These are phyloP conservation scores for Pseudocohnilembus persalinus DNA, from an alignment of 169 alveolate genomes.

Conservation along the genomic window DNA sequence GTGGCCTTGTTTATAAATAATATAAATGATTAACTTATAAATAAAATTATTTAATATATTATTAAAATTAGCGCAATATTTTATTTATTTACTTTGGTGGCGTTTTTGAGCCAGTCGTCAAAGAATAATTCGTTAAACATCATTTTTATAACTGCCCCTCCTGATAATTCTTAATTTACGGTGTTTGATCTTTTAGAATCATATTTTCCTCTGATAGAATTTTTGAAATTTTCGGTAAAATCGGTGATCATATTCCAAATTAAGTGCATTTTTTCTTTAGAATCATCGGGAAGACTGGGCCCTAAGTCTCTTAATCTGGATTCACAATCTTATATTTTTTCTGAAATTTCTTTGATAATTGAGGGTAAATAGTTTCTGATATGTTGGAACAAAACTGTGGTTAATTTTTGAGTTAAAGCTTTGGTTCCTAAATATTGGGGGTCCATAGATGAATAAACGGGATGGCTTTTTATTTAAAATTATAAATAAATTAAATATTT, in stretches of 20 bases:
- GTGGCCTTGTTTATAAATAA: slow-evolving; percentile 76
- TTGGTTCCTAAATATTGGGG: slow-evolving; percentile 93
- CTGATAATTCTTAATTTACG: slow-evolving; percentile 58
- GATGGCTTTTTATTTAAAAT: slow-evolving; percentile 75
- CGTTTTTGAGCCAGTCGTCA: slow-evolving; percentile 76
- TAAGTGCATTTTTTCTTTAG: slow-evolving; percentile 92
- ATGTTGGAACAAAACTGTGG: slow-evolving; percentile 95
- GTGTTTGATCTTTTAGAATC: slow-evolving; percentile 74
- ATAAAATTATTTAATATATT: not conserved
- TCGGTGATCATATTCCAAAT: slow-evolving; percentile 98
- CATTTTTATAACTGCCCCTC: slow-evolving; percentile 76
- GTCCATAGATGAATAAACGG: slow-evolving; percentile 92
- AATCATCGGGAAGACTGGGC: slow-evolving; percentile 91
- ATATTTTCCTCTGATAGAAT: slow-evolving; percentile 94
- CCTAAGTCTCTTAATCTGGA: slow-evolving; percentile 90
- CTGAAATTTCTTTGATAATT: slow-evolving; percentile 90
- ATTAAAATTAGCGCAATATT: too few species aligned
- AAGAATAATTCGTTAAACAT: slow-evolving; percentile 62
- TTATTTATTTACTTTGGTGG: not conserved
- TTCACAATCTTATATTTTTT: slow-evolving; percentile 71
- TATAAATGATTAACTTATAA: not conserved
- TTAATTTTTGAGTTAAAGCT: slow-evolving; percentile 92
- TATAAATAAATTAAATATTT: too few species aligned
- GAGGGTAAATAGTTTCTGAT: slow-evolving; percentile 96
- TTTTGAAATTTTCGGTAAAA: slow-evolving; percentile 94